phyloP scores from a whole-genome alignment of 768 basidiomycete species.

The Collybiopsis luxurians region DNA sequence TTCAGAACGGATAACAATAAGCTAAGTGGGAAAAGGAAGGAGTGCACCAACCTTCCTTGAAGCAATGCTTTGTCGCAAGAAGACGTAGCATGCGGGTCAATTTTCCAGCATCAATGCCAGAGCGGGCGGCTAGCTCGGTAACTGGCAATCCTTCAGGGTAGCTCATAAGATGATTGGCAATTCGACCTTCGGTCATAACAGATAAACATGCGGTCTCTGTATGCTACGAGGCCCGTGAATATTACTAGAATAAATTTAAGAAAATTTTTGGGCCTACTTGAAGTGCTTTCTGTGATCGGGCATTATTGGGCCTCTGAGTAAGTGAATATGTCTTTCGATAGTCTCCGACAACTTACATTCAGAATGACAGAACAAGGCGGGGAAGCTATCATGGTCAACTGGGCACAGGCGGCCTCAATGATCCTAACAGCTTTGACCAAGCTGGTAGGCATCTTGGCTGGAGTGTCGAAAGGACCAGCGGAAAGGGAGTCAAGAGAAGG shows the following conservation, averaged over 20 bases:
- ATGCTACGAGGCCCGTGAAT: constrained; percentile 14
- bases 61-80: constrained; percentile 39
- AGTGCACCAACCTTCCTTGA: constrained; percentile 30
- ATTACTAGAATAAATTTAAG: not conserved
- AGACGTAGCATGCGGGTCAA: constrained; percentile 36
- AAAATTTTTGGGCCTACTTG: not conserved
- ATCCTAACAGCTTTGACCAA: constrained; percentile 27
- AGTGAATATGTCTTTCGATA: not conserved
- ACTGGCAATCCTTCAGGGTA: constrained; percentile 34
- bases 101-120: constrained; percentile 34
- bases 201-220: constrained; percentile 30
- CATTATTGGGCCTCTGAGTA: constrained; percentile 1
- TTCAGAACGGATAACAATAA: too few relatives aligned
- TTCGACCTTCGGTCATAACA: constrained; percentile 29
- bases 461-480: constrained; percentile 32
- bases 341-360: constrained; percentile 19
- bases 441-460: constrained; percentile 15
- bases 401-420: constrained; percentile 34
- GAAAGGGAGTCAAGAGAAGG: constrained; percentile 32
- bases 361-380: constrained; percentile 28
- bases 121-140: constrained; percentile 24
- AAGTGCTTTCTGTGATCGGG: constrained; percentile 17
- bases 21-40: not conserved
- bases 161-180: constrained; percentile 36
- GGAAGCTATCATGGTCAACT: constrained; percentile 26